phyloP scores from a whole-genome alignment of 1,284 basidiomycete genomes.

The Schizopora paradoxa region DNA sequence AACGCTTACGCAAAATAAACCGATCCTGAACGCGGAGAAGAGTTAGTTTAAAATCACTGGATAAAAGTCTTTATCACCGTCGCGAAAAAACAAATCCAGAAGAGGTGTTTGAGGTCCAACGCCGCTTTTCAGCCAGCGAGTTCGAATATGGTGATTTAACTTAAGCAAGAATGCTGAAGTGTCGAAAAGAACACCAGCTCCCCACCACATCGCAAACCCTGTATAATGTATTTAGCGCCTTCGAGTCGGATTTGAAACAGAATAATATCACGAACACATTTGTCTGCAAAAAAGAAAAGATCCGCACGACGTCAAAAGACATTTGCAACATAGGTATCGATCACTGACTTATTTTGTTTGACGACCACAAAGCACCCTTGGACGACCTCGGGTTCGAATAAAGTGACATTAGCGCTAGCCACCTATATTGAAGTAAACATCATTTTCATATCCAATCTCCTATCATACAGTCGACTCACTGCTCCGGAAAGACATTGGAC shows the following conservation, averaged over 20 bases:
- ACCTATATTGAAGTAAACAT: too few relatives aligned
- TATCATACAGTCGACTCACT: background rate
- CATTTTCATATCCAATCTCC: too few relatives aligned
- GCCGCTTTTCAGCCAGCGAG: background rate
- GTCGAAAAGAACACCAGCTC: constrained; percentile 9
- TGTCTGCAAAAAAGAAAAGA: too few relatives aligned
- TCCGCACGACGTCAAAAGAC: too few relatives aligned
- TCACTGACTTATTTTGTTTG: too few relatives aligned
- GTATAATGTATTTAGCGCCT: too few relatives aligned
- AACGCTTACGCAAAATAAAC: constrained; percentile 13
- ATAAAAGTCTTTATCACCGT: constrained; percentile 3
- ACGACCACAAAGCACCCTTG: too few relatives aligned
- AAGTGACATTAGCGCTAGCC: too few relatives aligned
- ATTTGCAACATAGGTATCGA: too few relatives aligned
- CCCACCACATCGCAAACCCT: constrained; percentile 9
- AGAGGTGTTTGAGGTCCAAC: constrained; percentile 2
- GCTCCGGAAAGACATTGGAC: background rate
- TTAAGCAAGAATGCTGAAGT: constrained; percentile 9
- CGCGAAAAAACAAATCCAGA: constrained; percentile 3
- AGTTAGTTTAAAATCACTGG: background rate
- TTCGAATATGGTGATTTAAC: background rate
- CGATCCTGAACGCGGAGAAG: background rate
- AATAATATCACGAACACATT: too few relatives aligned
- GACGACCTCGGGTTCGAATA: too few relatives aligned
- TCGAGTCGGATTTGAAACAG: too few relatives aligned